Percentiles rank a stretch among this genome's conserved stretches.
Evolutionary conservation across 345 rosid species (phyloP).

Genomic region (Ceriops zippeliana): DNA sequence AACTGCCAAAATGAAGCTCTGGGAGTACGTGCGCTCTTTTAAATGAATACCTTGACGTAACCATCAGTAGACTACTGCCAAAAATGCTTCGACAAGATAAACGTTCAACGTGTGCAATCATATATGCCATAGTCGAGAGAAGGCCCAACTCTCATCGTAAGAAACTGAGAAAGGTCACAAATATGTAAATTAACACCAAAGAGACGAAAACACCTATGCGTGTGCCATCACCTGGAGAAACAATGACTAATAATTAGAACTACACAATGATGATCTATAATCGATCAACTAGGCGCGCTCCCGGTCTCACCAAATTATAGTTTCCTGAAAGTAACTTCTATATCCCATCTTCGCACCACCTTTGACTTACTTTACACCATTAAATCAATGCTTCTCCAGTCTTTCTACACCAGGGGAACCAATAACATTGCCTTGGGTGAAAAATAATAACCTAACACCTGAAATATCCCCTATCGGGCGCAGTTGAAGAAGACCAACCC

Average conservation of each 20-base stretch:
- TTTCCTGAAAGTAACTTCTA: background rate
- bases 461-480: background rate
- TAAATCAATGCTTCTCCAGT: conserved; percentile 4
- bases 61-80: too few relatives aligned
- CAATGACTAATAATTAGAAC: background rate
- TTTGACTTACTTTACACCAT: conserved; percentile 7
- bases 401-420: conserved; percentile 3
- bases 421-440: background rate
- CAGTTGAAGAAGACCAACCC: conserved; percentile 19
- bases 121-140: too few relatives aligned
- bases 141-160: too few relatives aligned
- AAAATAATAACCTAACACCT: background rate
- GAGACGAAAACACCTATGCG: background rate
- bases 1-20: too few relatives aligned
- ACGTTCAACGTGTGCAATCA: too few relatives aligned
- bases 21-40: too few relatives aligned
- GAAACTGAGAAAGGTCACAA: too few relatives aligned
- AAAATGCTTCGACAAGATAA: too few relatives aligned
- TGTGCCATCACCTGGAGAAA: background rate
- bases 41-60: too few relatives aligned
- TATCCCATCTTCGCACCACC: conserved; percentile 6
- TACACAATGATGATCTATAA: background rate
- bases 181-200: background rate
- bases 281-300: background rate
- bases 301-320: background rate